Percentiles rank a stretch among this genome's conserved stretches.
Conservation (phyloP, 495 filamentous ascomycete genomes). For the Aspergillus conjunctus region DNA sequence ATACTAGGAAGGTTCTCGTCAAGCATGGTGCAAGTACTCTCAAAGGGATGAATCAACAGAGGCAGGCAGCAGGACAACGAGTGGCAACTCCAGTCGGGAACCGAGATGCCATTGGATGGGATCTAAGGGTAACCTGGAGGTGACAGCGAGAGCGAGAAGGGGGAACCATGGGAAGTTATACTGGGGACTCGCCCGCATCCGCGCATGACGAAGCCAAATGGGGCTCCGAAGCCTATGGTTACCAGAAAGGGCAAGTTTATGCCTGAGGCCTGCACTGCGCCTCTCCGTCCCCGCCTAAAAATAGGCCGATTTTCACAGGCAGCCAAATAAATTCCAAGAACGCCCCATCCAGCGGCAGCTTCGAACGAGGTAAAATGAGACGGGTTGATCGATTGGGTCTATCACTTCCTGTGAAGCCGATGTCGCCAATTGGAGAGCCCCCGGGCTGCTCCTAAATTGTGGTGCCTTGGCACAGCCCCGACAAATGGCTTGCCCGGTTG, state of each 20-base stretch:
- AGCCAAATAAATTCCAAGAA: conserved; percentile 5
- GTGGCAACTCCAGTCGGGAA: not conserved
- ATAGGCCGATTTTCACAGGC: conserved; percentile 13
- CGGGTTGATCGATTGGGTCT: not conserved
- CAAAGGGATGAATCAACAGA: conserved; percentile 1
- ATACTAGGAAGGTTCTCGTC: conserved; percentile 92
- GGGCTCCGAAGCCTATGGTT: not conserved
- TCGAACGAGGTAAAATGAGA: not conserved
- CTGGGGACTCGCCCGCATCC: not conserved
- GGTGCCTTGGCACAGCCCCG: conserved; percentile 16
- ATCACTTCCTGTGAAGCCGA: not conserved
- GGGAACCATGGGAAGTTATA: conserved; percentile 2
- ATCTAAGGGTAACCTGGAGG: not conserved
- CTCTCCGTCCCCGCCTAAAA: conserved; percentile 10
- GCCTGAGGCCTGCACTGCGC: conserved; percentile 11
- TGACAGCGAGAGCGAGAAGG: not conserved
- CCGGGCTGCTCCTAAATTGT: conserved; percentile 1
- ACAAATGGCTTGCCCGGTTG: conserved; percentile 6
- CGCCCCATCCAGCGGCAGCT: too few species aligned
- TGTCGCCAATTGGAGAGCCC: not conserved
- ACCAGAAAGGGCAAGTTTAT: not conserved
- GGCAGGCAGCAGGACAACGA: not conserved
- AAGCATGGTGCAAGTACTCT: conserved; percentile 59
- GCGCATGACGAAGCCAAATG: conserved; percentile 4
- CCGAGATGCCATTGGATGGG: conserved; percentile 17